phyloP scores from a whole-genome alignment of 2,329 filamentous ascomycete genomes.

The Arthroderma uncinatum region DNA sequence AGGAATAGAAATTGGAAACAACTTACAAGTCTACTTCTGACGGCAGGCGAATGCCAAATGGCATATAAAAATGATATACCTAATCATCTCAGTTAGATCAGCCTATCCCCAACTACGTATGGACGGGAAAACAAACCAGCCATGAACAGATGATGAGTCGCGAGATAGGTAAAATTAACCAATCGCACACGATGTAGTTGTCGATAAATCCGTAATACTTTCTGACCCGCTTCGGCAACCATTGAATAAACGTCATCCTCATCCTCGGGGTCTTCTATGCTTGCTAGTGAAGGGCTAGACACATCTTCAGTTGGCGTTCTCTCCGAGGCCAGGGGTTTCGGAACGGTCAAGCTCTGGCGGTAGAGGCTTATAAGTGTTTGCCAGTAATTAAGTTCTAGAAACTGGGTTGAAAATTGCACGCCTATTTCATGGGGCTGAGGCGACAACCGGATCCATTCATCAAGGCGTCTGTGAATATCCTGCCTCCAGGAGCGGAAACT shows the following conservation, averaged over 20 bases:
- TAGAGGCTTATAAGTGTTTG: slow-evolving; percentile 95
- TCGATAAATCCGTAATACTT: slow-evolving; percentile 79
- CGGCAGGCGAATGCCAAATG: slow-evolving; percentile 88
- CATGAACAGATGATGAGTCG: slow-evolving; percentile 95
- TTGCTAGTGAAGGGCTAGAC: slow-evolving; percentile 42
- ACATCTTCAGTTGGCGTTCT: slow-evolving; percentile 50
- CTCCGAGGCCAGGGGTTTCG: slow-evolving; percentile 72
- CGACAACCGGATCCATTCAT: slow-evolving; percentile 75
- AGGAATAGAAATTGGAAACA: slow-evolving; percentile 13
- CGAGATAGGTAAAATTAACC: slow-evolving; percentile 92
- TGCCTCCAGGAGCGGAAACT: slow-evolving; percentile 81
- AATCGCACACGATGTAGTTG: slow-evolving; percentile 78
- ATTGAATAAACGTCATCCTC: slow-evolving; percentile 89
- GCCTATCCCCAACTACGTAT: background rate
- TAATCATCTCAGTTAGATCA: slow-evolving; percentile 22
- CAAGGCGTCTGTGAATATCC: slow-evolving; percentile 72
- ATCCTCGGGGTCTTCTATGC: slow-evolving; percentile 46
- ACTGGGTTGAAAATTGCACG: slow-evolving; percentile 79
- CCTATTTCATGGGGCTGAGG: slow-evolving; percentile 69
- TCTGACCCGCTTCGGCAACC: slow-evolving; percentile 88
- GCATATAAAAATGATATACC: slow-evolving; percentile 88
- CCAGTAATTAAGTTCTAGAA: slow-evolving; percentile 94
- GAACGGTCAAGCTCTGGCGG: slow-evolving; percentile 76
- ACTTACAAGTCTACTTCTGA: slow-evolving; percentile 71
- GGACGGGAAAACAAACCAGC: slow-evolving; percentile 45